Evolutionary conservation across 345 rosid species (phyloP).

Genomic region (Sisymbrium altissimum): DNA sequence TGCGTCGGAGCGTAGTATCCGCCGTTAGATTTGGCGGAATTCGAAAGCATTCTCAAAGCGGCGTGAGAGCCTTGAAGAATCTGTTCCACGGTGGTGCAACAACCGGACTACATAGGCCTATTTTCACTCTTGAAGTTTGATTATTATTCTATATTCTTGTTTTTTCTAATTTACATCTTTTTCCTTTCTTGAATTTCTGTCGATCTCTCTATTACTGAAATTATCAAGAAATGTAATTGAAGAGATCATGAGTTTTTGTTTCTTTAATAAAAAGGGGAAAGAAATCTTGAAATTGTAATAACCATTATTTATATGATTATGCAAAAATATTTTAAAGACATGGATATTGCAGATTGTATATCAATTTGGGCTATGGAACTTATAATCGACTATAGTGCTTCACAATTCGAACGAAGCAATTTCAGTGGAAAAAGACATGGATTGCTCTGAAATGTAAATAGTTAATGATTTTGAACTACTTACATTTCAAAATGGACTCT

Average conservation of each 20-base stretch:
- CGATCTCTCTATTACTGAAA: constrained; percentile 18
- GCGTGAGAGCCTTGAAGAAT: constrained; percentile 24
- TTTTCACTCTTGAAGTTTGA: constrained; percentile 35
- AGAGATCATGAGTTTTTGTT: constrained; percentile 17
- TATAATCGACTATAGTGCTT: background rate
- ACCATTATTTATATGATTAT: background rate
- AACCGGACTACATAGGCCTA: constrained; percentile 37
- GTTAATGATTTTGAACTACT: background rate
- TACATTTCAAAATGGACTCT: no score
- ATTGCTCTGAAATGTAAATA: background rate
- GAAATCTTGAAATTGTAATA: background rate
- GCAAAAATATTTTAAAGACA: background rate
- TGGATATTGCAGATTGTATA: background rate
- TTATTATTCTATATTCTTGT: background rate
- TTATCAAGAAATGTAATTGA: constrained; percentile 19
- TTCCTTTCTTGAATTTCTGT: constrained; percentile 1
- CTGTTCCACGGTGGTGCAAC: constrained; percentile 34
- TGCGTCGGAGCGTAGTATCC: constrained; percentile 21
- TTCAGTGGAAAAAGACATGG: background rate
- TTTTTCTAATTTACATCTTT: constrained; percentile 13
- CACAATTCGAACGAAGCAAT: background rate
- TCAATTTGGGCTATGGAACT: background rate
- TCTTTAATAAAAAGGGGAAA: background rate
- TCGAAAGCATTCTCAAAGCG: constrained; percentile 25
- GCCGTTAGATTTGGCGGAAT: constrained; percentile 28